A percentile compares a stretch with the other conserved stretches of the same genome.
Evolutionary conservation across 164 flowering plant genomes (phyloP).

Genomic region (Pachysandra terminalis): DNA sequence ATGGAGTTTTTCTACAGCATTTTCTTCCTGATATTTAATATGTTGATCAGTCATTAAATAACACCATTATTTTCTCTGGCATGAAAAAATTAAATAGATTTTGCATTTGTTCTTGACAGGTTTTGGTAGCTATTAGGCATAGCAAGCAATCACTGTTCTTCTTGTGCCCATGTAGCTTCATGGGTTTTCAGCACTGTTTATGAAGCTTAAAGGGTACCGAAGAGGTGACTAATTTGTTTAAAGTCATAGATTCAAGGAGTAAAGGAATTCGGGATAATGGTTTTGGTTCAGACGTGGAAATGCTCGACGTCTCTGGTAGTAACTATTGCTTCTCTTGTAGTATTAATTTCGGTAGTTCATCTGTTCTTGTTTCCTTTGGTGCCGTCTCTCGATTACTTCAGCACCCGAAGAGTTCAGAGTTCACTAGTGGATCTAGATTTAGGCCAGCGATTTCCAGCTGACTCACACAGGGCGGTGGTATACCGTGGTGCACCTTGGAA

Average conservation of each 20-base stretch:
- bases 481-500: constrained; percentile 89
- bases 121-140: not conserved
- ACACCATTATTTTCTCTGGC: too few relatives aligned
- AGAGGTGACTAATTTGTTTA: not conserved
- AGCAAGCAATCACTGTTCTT: not conserved
- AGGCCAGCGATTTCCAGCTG: constrained; percentile 45
- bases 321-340: constrained; percentile 45
- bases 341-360: constrained; percentile 56
- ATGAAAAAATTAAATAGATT: too few relatives aligned
- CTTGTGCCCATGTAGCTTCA: not conserved
- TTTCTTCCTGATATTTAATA: too few relatives aligned
- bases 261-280: constrained; percentile 27
- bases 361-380: constrained; percentile 57
- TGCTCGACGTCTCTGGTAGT: constrained; percentile 68
- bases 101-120: not conserved
- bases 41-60: too few relatives aligned
- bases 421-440: constrained; percentile 43
- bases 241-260: not conserved
- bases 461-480: constrained; percentile 59
- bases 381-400: constrained; percentile 46
- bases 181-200: not conserved
- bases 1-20: not conserved
- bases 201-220: not conserved
- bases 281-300: constrained; percentile 45
- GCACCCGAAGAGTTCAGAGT: constrained; percentile 30